These are phyloP conservation scores for Hammondia hammondi DNA, from an alignment of 169 alveolate species.

Conservation along the genomic window DNA sequence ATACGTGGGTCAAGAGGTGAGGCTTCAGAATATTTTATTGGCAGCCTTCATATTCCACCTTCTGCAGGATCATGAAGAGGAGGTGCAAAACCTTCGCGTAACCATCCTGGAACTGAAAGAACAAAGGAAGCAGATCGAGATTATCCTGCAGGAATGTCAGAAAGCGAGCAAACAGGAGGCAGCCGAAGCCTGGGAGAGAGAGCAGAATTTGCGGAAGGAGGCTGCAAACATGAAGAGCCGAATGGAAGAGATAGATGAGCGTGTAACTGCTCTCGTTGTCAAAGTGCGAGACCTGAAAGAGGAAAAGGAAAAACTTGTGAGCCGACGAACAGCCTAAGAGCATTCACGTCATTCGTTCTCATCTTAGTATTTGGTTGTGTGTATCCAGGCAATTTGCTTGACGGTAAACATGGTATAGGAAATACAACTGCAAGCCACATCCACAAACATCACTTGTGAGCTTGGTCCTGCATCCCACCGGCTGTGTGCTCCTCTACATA, in stretches of 20 bases:
- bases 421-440: no score
- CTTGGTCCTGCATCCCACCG: no score
- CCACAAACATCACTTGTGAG: no score
- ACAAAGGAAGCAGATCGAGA: background rate
- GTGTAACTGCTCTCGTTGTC: background rate
- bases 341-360: no score
- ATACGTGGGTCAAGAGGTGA: no score
- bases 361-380: no score
- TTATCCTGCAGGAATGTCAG: background rate
- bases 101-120: background rate
- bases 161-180: background rate
- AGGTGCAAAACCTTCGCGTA: background rate
- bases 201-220: background rate
- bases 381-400: no score
- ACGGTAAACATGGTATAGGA: no score
- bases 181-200: conserved; percentile 36
- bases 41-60: no score
- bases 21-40: no score
- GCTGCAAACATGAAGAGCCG: background rate
- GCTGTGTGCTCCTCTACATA: no score
- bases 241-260: background rate
- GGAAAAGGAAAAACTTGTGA: background rate
- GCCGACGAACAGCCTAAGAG: background rate
- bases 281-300: background rate
- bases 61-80: background rate